These are phyloP conservation scores for Schwanniomyces polymorphus DNA, from an alignment of 805 yeast genomes.

Conservation along the genomic window DNA sequence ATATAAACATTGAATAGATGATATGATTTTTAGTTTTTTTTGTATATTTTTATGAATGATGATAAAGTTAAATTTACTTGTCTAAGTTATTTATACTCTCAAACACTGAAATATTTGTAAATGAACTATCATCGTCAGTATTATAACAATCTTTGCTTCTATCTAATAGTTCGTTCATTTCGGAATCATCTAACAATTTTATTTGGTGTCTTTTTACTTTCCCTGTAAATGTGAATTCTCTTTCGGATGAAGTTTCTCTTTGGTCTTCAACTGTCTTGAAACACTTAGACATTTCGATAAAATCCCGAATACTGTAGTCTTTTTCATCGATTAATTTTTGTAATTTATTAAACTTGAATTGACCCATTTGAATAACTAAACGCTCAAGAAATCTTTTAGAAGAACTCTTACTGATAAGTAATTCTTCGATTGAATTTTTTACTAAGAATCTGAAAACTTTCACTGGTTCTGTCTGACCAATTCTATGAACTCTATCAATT, in stretches of 20 bases:
- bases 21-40: neutral
- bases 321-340: slow-evolving; percentile 20
- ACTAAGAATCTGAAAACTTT: slow-evolving; percentile 76
- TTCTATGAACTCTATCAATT: slow-evolving; percentile 91
- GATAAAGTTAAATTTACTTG: slow-evolving; percentile 7
- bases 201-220: slow-evolving; percentile 2
- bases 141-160: slow-evolving; percentile 29
- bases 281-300: slow-evolving; percentile 19
- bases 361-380: slow-evolving; percentile 52
- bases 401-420: slow-evolving; percentile 74
- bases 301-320: slow-evolving; percentile 16
- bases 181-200: slow-evolving; percentile 27
- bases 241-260: slow-evolving; percentile 6
- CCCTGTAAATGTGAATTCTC: slow-evolving; percentile 8
- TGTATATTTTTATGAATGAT: neutral
- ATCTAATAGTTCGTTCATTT: slow-evolving; percentile 43
- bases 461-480: slow-evolving; percentile 87
- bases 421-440: slow-evolving; percentile 79
- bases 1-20: slow-evolving; percentile 1
- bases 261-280: slow-evolving; percentile 9
- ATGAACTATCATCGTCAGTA: slow-evolving; percentile 16
- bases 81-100: slow-evolving; percentile 40
- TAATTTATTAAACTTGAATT: slow-evolving; percentile 30
- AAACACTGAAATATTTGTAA: slow-evolving; percentile 30
- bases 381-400: slow-evolving; percentile 78